A percentile compares a stretch with the other conserved stretches of the same genome.
phyloP scores from a whole-genome alignment of 2,329 filamentous ascomycete species.

The Trichoderma sp. region DNA sequence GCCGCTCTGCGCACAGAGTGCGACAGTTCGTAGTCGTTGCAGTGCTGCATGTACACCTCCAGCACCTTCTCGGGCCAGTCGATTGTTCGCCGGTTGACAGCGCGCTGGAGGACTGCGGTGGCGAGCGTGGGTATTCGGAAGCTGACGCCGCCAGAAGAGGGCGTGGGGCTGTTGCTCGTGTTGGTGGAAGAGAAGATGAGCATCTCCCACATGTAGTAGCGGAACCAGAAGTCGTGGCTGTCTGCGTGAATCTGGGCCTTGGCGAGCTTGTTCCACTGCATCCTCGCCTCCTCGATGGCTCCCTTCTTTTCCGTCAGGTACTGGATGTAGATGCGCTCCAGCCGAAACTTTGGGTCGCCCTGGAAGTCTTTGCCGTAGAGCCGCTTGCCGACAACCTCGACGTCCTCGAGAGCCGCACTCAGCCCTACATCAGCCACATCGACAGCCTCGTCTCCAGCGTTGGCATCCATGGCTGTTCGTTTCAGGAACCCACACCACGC shows the following conservation, averaged over 20 bases:
- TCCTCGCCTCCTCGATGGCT: slow-evolving; percentile 73
- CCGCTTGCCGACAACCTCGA: slow-evolving; percentile 74
- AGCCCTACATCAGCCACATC: slow-evolving; percentile 92
- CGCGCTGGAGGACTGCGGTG: slow-evolving; percentile 75
- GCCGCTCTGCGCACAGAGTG: slow-evolving; percentile 73
- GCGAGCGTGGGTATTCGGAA: slow-evolving; percentile 70
- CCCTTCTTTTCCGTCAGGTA: slow-evolving; percentile 85
- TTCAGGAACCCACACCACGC: slow-evolving; percentile 95
- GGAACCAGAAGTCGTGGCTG: slow-evolving; percentile 91
- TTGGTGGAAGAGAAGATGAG: slow-evolving; percentile 55
- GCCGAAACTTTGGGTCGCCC: slow-evolving; percentile 84
- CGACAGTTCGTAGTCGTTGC: slow-evolving; percentile 85
- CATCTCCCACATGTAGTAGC: slow-evolving; percentile 92
- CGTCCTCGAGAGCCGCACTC: slow-evolving; percentile 80
- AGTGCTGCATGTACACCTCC: slow-evolving; percentile 75
- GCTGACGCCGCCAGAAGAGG: slow-evolving; percentile 48
- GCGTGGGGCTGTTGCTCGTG: slow-evolving; percentile 54
- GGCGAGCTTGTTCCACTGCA: slow-evolving; percentile 72
- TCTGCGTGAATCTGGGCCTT: slow-evolving; percentile 66
- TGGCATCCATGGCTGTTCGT: slow-evolving; percentile 75
- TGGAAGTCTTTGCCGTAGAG: slow-evolving; percentile 74
- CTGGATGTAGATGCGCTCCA: slow-evolving; percentile 90
- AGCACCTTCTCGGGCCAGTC: slow-evolving; percentile 79
- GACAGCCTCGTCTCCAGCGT: slow-evolving; percentile 76
- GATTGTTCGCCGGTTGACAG: slow-evolving; percentile 61